Base-by-base conservation (phyloP, 441 rosid genomes). In the Melastoma candidum region DNA sequence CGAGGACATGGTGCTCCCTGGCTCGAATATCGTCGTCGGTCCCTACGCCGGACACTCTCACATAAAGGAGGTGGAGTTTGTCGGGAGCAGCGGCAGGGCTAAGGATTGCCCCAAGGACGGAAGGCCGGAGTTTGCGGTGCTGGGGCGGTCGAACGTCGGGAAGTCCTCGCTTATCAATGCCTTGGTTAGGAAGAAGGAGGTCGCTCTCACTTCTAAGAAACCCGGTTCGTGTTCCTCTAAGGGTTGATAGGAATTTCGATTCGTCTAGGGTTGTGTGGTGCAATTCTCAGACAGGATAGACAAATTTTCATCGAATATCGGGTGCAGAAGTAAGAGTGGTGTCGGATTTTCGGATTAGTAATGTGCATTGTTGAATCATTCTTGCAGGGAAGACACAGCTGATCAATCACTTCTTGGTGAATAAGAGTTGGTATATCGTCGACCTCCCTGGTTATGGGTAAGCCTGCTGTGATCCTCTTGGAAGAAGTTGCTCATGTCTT, bases 361-460 rank as follows among this genome's bases (percentile, higher is more conserved):
- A 45, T 24, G 43, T 52, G 44, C 17, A 4, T 32, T 32, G 39
- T 32, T 7, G 39, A 32, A 32, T 32, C 39, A 4, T 32, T 32
- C 8, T 32, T 69, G 68, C 73, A 87, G 96, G 95, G 62, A 90
- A 90, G 75, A 90, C 97, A 32, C 97, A 87, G 80, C 75, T 85
- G 61, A 87, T 87, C 24, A 90, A 87, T 70, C 95, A 87, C 72
- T 87, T 87, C 68, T 60, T 87, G 75, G 93, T 90, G 78, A 90
- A 87, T 64, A 87, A 73, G 72, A 81, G 88, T 68, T 90, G 93
- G 95, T 87, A 87, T 67, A 60, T 87, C 36, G 95, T 90, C 73
- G 98, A 90, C 77, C 76, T 90, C 80, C 93, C 96, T 65, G 98
- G 95, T 71, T 87, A 87, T 56, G 96, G 93, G 95, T 90, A 74